phyloP scores from a whole-genome alignment of 1,284 basidiomycete species.

The Xerocomus minutiporus region DNA sequence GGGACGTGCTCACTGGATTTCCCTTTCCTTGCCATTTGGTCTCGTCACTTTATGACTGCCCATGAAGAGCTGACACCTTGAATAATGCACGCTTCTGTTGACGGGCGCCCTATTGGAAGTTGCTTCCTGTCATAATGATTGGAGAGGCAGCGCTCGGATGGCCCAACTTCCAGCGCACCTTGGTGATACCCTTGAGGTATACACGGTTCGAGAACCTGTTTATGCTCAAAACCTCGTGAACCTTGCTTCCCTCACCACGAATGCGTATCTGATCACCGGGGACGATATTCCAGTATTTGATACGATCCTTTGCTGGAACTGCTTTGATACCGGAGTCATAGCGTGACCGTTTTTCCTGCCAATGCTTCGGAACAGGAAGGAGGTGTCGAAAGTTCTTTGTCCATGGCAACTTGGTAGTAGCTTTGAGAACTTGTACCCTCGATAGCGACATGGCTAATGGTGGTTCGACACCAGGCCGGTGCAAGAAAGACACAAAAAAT shows the following conservation, averaged over 20 bases:
- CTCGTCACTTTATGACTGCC: slow-evolving; percentile 47
- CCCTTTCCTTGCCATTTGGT: slow-evolving; percentile 40
- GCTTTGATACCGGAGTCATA: slow-evolving; percentile 42
- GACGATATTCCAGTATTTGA: slow-evolving; percentile 82
- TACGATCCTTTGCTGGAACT: slow-evolving; percentile 59
- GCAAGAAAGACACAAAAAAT: background rate
- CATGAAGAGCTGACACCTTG: slow-evolving; percentile 69
- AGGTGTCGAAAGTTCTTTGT: slow-evolving; percentile 65
- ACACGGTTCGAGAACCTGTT: slow-evolving; percentile 71
- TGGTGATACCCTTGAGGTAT: slow-evolving; percentile 53
- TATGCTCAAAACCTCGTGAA: slow-evolving; percentile 68
- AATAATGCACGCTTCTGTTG: slow-evolving; percentile 63
- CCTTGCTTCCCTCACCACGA: slow-evolving; percentile 55
- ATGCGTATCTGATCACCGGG: slow-evolving; percentile 76
- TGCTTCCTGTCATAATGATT: slow-evolving; percentile 20
- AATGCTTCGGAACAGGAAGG: slow-evolving; percentile 48
- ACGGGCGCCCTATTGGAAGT: slow-evolving; percentile 29
- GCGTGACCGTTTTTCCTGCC: slow-evolving; percentile 32
- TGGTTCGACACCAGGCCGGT: background rate
- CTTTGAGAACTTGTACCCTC: slow-evolving; percentile 40
- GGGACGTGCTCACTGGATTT: slow-evolving; percentile 39
- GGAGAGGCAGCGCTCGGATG: background rate
- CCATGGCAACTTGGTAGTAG: slow-evolving; percentile 50
- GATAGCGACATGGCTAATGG: slow-evolving; percentile 33
- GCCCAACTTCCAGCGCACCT: slow-evolving; percentile 35